Percentiles rank a stretch among this genome's conserved stretches.
phyloP scores from a whole-genome alignment of 2,329 filamentous ascomycete genomes.

The Monosporascus sp. region DNA sequence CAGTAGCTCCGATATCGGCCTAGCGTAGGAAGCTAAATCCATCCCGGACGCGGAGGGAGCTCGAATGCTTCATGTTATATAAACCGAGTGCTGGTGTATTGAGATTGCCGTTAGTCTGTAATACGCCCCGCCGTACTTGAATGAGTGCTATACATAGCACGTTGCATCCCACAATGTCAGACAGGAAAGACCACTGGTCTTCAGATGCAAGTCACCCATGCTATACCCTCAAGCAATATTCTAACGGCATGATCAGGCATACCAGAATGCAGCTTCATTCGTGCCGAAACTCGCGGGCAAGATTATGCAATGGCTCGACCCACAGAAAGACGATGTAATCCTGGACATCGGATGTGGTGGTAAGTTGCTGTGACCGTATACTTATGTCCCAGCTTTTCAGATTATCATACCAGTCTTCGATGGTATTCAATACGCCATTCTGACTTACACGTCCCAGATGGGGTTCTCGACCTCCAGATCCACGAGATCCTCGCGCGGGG shows the following conservation, averaged over 20 bases:
- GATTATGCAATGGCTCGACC: constrained; percentile 53
- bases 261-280: constrained; percentile 58
- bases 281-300: constrained; percentile 58
- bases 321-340: constrained; percentile 52
- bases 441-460: constrained; percentile 38
- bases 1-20: not conserved
- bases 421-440: not conserved
- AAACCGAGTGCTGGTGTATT: too few species aligned
- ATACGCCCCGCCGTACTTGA: too few species aligned
- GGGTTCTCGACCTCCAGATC: constrained; percentile 53
- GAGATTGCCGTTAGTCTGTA: too few species aligned
- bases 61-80: too few species aligned
- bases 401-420: not conserved
- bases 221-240: not conserved
- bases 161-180: constrained; percentile 11
- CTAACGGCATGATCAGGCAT: constrained; percentile 37
- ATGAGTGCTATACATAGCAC: too few species aligned
- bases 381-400: too few species aligned
- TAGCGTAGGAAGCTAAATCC: too few species aligned
- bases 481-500: constrained; percentile 41
- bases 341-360: constrained; percentile 63
- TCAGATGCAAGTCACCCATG: constrained; percentile 27
- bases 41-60: too few species aligned
- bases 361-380: constrained; percentile 21
- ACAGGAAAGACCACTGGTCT: constrained; percentile 34